Conservation (phyloP, 1,284 basidiomycete genomes). For the Cryptococcus sp. region DNA sequence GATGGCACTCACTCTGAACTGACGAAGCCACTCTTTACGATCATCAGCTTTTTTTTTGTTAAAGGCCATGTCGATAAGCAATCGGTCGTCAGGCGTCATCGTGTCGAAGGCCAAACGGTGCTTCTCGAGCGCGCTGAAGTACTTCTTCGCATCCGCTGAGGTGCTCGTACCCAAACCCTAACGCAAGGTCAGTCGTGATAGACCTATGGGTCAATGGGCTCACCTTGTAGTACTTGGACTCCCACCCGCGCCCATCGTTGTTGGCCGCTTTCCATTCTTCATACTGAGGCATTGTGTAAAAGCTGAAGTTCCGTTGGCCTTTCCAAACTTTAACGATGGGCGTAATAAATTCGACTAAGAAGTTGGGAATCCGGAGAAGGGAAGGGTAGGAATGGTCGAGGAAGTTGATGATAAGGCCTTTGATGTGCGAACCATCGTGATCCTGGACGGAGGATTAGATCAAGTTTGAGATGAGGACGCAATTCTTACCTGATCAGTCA, state of each 20-base stretch:
- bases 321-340: conserved; percentile 94
- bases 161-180: conserved; percentile 95
- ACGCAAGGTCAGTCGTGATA: neutral
- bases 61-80: conserved; percentile 95
- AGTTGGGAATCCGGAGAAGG: conserved; percentile 84
- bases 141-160: conserved; percentile 84
- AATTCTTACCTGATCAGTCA: conserved; percentile 89
- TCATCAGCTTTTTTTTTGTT: conserved; percentile 99
- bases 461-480: neutral
- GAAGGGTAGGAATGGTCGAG: conserved; percentile 97
- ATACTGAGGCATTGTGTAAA: conserved; percentile 98
- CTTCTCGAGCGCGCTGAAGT: conserved; percentile 88
- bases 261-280: conserved; percentile 87
- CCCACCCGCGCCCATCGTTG: conserved; percentile 81
- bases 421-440: conserved; percentile 99
- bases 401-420: conserved; percentile 97
- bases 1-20: conserved; percentile 70
- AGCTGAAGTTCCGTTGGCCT: conserved; percentile 76
- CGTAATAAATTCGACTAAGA: conserved; percentile 97
- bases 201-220: conserved; percentile 17
- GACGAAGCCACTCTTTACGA: conserved; percentile 95
- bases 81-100: conserved; percentile 77
- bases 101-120: conserved; percentile 92
- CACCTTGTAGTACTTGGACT: conserved; percentile 95
- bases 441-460: conserved; percentile 62